Evolutionary conservation across 768 basidiomycete genomes (phyloP).

Genomic region (Pleurotus tuber-regium): DNA sequence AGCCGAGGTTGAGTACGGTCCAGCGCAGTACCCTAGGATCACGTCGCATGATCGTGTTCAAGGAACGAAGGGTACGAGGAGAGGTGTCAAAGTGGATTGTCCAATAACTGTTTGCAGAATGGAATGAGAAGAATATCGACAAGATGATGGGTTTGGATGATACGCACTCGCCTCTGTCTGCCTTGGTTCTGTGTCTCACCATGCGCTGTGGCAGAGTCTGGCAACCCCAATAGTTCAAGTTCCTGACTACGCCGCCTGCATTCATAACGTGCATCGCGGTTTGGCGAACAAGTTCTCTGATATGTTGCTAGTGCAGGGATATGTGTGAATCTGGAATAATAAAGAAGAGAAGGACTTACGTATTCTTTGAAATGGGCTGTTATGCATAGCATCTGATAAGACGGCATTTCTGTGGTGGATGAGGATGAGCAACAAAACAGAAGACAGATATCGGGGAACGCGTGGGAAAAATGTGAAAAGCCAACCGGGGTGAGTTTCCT

Average conservation of each 20-base stretch:
- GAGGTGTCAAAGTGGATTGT: slow-evolving; percentile 88
- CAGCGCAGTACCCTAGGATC: slow-evolving; percentile 85
- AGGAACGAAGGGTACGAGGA: slow-evolving; percentile 59
- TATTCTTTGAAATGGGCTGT: slow-evolving; percentile 73
- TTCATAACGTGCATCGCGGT: slow-evolving; percentile 72
- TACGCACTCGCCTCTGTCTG: slow-evolving; percentile 75
- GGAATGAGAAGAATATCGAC: neutral
- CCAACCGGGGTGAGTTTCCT: no score
- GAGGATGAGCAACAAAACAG: neutral
- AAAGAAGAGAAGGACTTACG: slow-evolving; percentile 37
- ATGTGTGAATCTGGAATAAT: neutral
- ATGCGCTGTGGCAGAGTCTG: slow-evolving; percentile 71
- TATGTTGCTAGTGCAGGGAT: slow-evolving; percentile 52
- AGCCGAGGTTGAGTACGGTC: slow-evolving; percentile 77
- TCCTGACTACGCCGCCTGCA: slow-evolving; percentile 79
- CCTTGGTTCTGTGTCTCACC: slow-evolving; percentile 55
- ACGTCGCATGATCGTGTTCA: slow-evolving; percentile 67
- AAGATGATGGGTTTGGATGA: neutral
- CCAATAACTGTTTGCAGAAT: slow-evolving; percentile 65
- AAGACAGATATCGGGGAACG: neutral
- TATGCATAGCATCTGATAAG: slow-evolving; percentile 87
- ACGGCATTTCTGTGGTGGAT: slow-evolving; percentile 57
- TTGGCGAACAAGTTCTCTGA: slow-evolving; percentile 70
- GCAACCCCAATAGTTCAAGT: slow-evolving; percentile 73
- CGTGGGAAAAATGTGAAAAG: no score